A percentile compares a stretch with the other conserved stretches of the same genome.
These are phyloP conservation scores for Dioscorea cayenensis DNA, from an alignment of 116 monocot species.

Conservation along the genomic window DNA sequence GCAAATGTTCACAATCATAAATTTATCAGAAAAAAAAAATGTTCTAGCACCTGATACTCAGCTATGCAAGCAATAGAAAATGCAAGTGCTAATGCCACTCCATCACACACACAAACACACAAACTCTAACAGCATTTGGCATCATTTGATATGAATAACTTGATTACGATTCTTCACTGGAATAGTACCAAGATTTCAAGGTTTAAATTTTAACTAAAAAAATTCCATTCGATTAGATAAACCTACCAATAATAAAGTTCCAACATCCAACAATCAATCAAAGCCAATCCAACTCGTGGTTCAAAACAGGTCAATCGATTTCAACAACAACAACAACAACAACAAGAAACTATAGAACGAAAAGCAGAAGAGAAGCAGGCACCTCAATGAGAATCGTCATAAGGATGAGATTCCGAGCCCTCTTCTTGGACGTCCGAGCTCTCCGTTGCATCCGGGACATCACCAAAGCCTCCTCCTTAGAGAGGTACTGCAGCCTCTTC, in stretches of 20 bases:
- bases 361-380: background rate
- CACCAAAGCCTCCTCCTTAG: slow-evolving; percentile 54
- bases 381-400: slow-evolving; percentile 42
- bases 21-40: background rate
- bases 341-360: background rate
- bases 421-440: slow-evolving; percentile 24
- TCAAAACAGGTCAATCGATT: background rate
- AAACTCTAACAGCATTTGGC: background rate
- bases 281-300: background rate
- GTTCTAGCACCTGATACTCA: background rate
- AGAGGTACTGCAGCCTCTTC: slow-evolving; percentile 50
- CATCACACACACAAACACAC: too few relatives aligned
- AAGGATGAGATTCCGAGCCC: slow-evolving; percentile 28
- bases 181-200: background rate
- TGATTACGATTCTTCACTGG: background rate
- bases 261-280: background rate
- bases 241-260: background rate
- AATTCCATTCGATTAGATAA: background rate
- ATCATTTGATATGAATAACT: background rate
- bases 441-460: slow-evolving; percentile 36
- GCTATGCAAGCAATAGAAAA: too few relatives aligned
- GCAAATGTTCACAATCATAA: background rate
- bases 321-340: background rate
- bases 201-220: background rate
- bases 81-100: too few relatives aligned